These are phyloP conservation scores for Backusella morwellensis DNA, from an alignment of 192 early-diverging fungal genomes.

Conservation along the genomic window DNA sequence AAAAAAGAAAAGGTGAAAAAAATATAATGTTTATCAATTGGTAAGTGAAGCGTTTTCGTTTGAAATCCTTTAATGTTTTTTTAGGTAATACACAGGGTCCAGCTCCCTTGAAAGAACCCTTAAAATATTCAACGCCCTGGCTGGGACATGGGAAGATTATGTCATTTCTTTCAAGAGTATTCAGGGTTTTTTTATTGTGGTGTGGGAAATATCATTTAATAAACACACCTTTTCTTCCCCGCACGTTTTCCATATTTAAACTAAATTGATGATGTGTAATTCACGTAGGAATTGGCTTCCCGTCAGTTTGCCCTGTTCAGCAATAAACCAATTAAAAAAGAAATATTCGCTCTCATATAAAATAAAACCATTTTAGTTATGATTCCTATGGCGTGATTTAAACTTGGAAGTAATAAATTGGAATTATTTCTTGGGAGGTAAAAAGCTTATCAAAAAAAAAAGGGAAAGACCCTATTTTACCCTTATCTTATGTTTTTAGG, in stretches of 20 bases:
- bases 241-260: neutral
- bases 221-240: neutral
- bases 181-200: neutral
- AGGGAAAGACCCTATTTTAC: neutral
- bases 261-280: neutral
- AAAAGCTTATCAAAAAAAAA: neutral
- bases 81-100: neutral
- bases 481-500: neutral
- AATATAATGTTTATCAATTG: neutral
- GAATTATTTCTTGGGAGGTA: neutral
- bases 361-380: too few relatives aligned
- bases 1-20: too few relatives aligned
- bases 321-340: neutral
- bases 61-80: neutral
- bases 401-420: neutral
- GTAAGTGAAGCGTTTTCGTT: neutral
- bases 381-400: neutral
- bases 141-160: neutral
- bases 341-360: too few relatives aligned
- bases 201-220: neutral
- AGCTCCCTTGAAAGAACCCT: conserved; percentile 1
- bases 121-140: neutral
- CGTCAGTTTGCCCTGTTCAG: neutral
- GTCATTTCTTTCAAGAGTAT: neutral
- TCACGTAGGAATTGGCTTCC: neutral